Evolutionary conservation across 192 early-diverging fungal genomes (phyloP).

Genomic region (Coemansia sp.): DNA sequence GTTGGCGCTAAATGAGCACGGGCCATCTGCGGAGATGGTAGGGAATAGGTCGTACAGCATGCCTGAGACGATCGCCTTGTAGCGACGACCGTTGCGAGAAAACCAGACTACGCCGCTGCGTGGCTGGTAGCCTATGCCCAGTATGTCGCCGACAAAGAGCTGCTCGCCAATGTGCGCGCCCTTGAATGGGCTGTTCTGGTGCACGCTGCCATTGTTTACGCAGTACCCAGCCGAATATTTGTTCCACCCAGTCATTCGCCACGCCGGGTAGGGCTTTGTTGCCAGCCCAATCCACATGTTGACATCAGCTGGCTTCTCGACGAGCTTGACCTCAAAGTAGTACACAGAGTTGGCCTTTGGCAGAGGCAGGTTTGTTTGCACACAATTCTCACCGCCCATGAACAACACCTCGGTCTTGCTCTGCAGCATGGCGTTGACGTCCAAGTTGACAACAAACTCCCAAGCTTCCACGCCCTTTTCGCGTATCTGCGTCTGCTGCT

Average conservation of each 20-base stretch:
- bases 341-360: slow-evolving; percentile 79
- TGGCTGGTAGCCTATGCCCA: slow-evolving; percentile 77
- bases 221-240: slow-evolving; percentile 72
- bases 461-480: slow-evolving; percentile 82
- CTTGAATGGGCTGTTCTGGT: slow-evolving; percentile 69
- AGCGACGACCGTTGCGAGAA: slow-evolving; percentile 71
- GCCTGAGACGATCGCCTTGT: slow-evolving; percentile 69
- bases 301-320: slow-evolving; percentile 69
- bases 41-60: slow-evolving; percentile 71
- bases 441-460: slow-evolving; percentile 75
- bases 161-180: slow-evolving; percentile 63
- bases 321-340: slow-evolving; percentile 82
- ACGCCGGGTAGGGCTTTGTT: slow-evolving; percentile 74
- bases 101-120: slow-evolving; percentile 74
- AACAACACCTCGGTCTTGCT: slow-evolving; percentile 76
- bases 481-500: slow-evolving; percentile 73
- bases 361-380: slow-evolving; percentile 78
- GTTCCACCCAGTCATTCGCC: slow-evolving; percentile 77
- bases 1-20: slow-evolving; percentile 63
- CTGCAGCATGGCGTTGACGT: slow-evolving; percentile 63
- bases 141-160: slow-evolving; percentile 72
- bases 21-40: slow-evolving; percentile 54
- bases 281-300: slow-evolving; percentile 71
- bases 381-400: slow-evolving; percentile 67
- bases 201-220: slow-evolving; percentile 65